Evolutionary conservation across 805 yeast genomes (phyloP).

Genomic region (Saturnispora quitensis): DNA sequence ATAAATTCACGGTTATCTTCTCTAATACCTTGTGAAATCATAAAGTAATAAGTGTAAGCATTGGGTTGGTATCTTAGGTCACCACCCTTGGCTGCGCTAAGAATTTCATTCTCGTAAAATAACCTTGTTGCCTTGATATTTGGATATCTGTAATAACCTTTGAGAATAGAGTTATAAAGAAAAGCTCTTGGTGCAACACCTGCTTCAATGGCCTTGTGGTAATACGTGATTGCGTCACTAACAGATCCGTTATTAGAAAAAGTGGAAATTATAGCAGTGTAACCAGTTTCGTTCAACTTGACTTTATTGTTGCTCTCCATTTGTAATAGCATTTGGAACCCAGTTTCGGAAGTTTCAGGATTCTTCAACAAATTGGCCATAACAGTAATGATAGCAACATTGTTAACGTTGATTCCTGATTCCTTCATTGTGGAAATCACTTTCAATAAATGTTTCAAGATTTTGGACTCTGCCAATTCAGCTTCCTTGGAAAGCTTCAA

Average conservation of each 20-base stretch:
- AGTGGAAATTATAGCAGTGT: conserved; percentile 39
- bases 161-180: conserved; percentile 39
- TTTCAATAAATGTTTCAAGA: conserved; percentile 22
- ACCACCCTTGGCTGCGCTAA: conserved; percentile 11
- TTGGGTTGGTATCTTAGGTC: conserved; percentile 31
- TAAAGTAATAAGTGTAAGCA: conserved; percentile 39
- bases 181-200: conserved; percentile 31
- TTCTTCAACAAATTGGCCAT: conserved; percentile 44
- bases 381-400: conserved; percentile 41
- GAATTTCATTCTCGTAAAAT: conserved; percentile 31
- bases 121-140: conserved; percentile 29
- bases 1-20: conserved; percentile 26
- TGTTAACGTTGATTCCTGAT: conserved; percentile 31
- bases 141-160: conserved; percentile 36
- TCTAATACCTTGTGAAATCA: conserved; percentile 32
- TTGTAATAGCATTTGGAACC: conserved; percentile 38
- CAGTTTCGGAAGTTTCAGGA: conserved; percentile 40
- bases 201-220: conserved; percentile 27
- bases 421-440: conserved; percentile 32
- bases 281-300: conserved; percentile 29
- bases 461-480: conserved; percentile 27
- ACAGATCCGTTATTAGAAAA: conserved; percentile 37
- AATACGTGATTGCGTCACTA: conserved; percentile 34
- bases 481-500: conserved; percentile 42
- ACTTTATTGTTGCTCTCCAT: conserved; percentile 28